Conservation (phyloP, 441 rosid genomes). For the Heliophila coronopifolia region DNA sequence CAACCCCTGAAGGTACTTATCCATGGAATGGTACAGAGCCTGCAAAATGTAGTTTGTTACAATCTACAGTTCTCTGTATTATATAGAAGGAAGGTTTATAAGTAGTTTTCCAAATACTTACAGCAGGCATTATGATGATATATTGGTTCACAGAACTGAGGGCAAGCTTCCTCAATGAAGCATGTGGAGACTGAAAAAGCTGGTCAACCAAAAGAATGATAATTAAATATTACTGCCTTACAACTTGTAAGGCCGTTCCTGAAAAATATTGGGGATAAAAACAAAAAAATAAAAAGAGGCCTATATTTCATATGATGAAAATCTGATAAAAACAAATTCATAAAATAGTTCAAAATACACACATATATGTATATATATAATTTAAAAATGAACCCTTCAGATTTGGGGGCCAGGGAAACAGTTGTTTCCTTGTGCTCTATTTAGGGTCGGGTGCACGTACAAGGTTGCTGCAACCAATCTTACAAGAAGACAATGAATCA, state of each 20-base stretch:
- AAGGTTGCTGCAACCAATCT: conserved; percentile 4
- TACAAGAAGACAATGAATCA: conserved; percentile 10
- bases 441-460: too few relatives aligned
- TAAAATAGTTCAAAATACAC: too few relatives aligned
- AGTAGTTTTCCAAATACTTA: conserved; percentile 40
- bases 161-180: conserved; percentile 75
- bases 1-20: conserved; percentile 83
- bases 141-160: conserved; percentile 85
- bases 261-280: too few relatives aligned
- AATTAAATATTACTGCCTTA: too few relatives aligned
- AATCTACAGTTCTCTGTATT: not conserved
- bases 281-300: too few relatives aligned
- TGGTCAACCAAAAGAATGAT: conserved; percentile 36
- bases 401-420: too few relatives aligned
- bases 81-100: conserved; percentile 3
- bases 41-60: conserved; percentile 28
- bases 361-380: too few relatives aligned
- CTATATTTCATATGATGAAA: too few relatives aligned
- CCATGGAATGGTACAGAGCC: conserved; percentile 83
- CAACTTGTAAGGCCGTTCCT: too few relatives aligned
- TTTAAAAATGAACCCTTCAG: too few relatives aligned
- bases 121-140: conserved; percentile 93
- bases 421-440: too few relatives aligned
- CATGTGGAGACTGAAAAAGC: conserved; percentile 93
- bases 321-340: too few relatives aligned